A percentile compares a stretch with the other conserved stretches of the same genome.
phyloP scores from a whole-genome alignment of 2,329 filamentous ascomycete species.

The Hypoxylon sp. region DNA sequence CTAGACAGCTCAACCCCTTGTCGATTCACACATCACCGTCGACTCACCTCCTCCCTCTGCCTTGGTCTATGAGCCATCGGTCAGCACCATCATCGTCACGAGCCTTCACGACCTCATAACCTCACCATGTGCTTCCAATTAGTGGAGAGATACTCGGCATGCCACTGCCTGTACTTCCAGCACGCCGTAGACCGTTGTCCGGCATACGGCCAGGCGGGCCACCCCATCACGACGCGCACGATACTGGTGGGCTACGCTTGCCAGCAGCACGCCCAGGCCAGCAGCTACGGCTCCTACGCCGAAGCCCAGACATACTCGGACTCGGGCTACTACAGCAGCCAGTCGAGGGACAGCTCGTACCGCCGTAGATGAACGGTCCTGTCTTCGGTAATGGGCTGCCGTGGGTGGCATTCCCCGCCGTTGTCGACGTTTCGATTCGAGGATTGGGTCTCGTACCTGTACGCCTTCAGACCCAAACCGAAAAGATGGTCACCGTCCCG shows the following conservation, averaged over 20 bases:
- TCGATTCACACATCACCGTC: conserved; percentile 20
- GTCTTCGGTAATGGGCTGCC: conserved; percentile 60
- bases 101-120: neutral
- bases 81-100: conserved; percentile 19
- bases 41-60: conserved; percentile 18
- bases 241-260: conserved; percentile 87
- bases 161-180: conserved; percentile 86
- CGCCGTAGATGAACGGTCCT: conserved; percentile 59
- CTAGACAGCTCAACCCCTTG: conserved; percentile 9
- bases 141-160: conserved; percentile 84
- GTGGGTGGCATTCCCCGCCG: conserved; percentile 51
- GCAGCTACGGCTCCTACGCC: conserved; percentile 50
- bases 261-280: conserved; percentile 56
- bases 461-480: conserved; percentile 53
- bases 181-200: conserved; percentile 86
- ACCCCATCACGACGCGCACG: conserved; percentile 74
- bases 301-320: conserved; percentile 58
- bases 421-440: conserved; percentile 54
- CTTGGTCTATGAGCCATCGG: conserved; percentile 18
- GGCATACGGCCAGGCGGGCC: conserved; percentile 76
- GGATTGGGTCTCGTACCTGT: conserved; percentile 59
- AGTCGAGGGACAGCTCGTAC: conserved; percentile 54
- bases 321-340: conserved; percentile 62
- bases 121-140: conserved; percentile 80
- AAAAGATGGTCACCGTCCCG: conserved; percentile 43